Percentiles rank a stretch among this genome's conserved stretches.
Conservation (phyloP, 768 basidiomycete species). For the Mycena rosella region DNA sequence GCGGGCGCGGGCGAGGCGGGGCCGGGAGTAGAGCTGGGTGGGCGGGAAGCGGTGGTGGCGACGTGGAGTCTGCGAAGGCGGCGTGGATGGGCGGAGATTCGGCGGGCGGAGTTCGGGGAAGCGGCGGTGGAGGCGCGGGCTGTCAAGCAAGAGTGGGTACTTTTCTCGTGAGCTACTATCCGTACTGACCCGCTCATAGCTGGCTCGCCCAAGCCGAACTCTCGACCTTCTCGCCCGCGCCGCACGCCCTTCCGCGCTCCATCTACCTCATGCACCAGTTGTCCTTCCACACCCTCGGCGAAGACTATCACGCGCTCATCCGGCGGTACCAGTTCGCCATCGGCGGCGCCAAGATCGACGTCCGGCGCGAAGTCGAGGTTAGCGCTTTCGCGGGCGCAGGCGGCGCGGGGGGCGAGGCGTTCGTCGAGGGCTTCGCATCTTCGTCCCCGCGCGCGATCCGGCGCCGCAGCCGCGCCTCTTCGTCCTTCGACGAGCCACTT, state of each 20-base stretch:
- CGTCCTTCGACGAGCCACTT: constrained; percentile 83
- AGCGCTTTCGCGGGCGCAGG: constrained; percentile 40
- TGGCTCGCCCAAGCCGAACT: constrained; percentile 85
- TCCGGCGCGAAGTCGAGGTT: constrained; percentile 81
- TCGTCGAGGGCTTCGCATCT: constrained; percentile 65
- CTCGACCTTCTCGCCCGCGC: constrained; percentile 74
- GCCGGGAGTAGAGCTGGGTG: constrained; percentile 50
- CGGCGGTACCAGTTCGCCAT: constrained; percentile 73
- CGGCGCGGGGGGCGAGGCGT: constrained; percentile 56
- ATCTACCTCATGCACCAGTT: constrained; percentile 92
- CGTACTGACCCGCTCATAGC: constrained; percentile 49
- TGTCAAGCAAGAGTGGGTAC: constrained; percentile 52
- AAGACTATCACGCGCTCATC: constrained; percentile 85
- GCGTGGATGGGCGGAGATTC: constrained; percentile 67
- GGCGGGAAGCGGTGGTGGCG: constrained; percentile 60
- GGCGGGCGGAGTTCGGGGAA: constrained; percentile 43
- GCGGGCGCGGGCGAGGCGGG: background rate
- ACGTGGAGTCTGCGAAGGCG: constrained; percentile 74
- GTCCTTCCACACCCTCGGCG: constrained; percentile 79
- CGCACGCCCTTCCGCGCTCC: constrained; percentile 73
- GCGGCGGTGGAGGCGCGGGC: background rate
- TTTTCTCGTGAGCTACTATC: constrained; percentile 9
- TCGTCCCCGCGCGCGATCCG: constrained; percentile 53
- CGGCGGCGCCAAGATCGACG: constrained; percentile 70
- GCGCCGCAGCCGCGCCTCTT: constrained; percentile 49